Conservation (phyloP, 768 basidiomycete species). For the Amanita polypyramis region DNA sequence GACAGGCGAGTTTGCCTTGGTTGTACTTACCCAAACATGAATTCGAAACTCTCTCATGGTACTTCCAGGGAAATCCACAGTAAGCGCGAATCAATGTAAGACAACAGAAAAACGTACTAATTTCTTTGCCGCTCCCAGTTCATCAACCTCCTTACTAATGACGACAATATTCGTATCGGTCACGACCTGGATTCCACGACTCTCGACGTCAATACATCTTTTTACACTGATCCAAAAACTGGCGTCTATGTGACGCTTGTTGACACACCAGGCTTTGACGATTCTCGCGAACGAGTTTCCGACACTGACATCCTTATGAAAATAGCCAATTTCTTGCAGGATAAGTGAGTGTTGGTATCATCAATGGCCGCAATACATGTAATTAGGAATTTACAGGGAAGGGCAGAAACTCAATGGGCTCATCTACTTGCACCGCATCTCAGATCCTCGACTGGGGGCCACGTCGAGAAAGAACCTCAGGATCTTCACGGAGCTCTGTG, state of each 20-base stretch:
- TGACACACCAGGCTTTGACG: slow-evolving; percentile 38
- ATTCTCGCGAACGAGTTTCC: slow-evolving; percentile 17
- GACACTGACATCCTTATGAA: slow-evolving; percentile 26
- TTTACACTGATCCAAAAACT: background rate
- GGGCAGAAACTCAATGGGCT: slow-evolving; percentile 25
- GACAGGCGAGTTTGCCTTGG: background rate
- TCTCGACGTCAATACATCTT: slow-evolving; percentile 14
- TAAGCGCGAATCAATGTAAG: background rate
- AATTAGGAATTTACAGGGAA: background rate
- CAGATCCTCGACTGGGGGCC: slow-evolving; percentile 28
- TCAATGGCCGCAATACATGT: background rate
- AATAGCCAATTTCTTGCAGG: slow-evolving; percentile 17
- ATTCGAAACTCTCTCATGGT: background rate
- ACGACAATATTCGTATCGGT: slow-evolving; percentile 24
- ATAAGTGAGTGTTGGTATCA: slow-evolving; percentile 9
- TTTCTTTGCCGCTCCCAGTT: slow-evolving; percentile 18
- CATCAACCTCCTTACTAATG: slow-evolving; percentile 27
- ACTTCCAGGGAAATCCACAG: background rate
- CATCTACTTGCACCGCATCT: slow-evolving; percentile 33
- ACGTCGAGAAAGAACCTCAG: slow-evolving; percentile 31
- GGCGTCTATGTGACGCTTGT: slow-evolving; percentile 20
- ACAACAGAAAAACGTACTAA: background rate
- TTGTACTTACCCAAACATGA: background rate
- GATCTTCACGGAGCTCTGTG: slow-evolving; percentile 37
- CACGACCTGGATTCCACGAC: slow-evolving; percentile 30